Percentiles rank a stretch among this genome's conserved stretches.
Conservation (phyloP, 129 eudicot genomes). For the Chrysanthemum lavandulifolium region DNA sequence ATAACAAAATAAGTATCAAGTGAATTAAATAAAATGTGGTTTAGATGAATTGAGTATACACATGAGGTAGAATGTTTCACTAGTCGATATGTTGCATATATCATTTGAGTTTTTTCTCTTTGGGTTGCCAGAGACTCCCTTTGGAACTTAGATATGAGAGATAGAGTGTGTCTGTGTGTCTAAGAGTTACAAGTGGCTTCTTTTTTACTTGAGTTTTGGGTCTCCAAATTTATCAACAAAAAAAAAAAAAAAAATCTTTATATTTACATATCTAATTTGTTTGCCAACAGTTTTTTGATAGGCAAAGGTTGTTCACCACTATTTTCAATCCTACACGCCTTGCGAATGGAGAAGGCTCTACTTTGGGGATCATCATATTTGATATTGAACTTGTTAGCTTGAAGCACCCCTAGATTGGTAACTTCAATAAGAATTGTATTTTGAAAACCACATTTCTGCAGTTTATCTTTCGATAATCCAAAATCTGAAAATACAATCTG, state of each 20-base stretch:
- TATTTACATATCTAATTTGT: not conserved
- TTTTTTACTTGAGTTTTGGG: not conserved
- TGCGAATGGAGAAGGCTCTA: constrained; percentile 94
- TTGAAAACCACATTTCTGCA: not conserved
- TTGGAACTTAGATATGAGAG: not conserved
- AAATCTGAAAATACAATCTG: not conserved
- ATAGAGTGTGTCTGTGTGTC: not conserved
- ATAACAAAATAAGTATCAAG: not conserved
- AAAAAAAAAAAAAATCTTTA: not conserved
- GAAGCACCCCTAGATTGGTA: constrained; percentile 34
- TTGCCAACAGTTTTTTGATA: constrained; percentile 62
- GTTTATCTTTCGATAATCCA: constrained; percentile 18
- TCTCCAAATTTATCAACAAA: not conserved
- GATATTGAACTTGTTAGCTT: constrained; percentile 84
- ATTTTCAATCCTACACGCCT: constrained; percentile 90
- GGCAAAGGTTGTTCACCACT: constrained; percentile 90
- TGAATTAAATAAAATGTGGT: not conserved
- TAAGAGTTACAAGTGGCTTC: not conserved
- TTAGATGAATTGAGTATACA: not conserved
- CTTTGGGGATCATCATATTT: constrained; percentile 82
- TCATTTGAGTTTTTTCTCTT: not conserved
- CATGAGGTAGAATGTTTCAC: not conserved
- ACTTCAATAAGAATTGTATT: not conserved
- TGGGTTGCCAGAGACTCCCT: not conserved
- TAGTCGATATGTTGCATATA: not conserved